Conservation (phyloP, 1,284 basidiomycete species). For the Leccinum pachyderme region DNA sequence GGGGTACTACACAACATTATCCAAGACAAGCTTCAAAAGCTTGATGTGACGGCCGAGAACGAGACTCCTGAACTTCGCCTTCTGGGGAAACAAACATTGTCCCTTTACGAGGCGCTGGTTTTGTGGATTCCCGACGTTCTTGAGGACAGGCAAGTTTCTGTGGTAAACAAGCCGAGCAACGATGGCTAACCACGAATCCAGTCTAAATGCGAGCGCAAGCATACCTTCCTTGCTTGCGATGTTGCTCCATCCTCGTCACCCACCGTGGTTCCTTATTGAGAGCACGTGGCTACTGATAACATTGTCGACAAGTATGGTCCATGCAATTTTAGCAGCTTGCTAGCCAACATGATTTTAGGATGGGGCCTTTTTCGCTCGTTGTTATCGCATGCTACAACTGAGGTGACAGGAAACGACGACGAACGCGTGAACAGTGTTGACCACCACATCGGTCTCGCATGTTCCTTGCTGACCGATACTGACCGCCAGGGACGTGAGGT, state of each 20-base stretch:
- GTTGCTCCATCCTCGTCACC: constrained; percentile 51
- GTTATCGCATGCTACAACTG: constrained; percentile 29
- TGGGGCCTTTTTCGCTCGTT: constrained; percentile 41
- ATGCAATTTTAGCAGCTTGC: constrained; percentile 16
- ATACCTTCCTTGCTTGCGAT: constrained; percentile 42
- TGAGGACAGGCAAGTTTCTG: constrained; percentile 39
- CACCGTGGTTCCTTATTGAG: constrained; percentile 47
- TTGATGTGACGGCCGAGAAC: constrained; percentile 23
- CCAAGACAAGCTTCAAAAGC: constrained; percentile 37
- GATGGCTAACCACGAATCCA: constrained; percentile 20
- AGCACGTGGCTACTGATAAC: constrained; percentile 49
- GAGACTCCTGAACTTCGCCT: constrained; percentile 22
- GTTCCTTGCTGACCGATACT: constrained; percentile 49
- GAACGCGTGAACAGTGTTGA: constrained; percentile 30
- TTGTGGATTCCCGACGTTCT: constrained; percentile 46
- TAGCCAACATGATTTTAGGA: constrained; percentile 32
- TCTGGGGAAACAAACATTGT: constrained; percentile 44
- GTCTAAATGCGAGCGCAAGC: constrained; percentile 41
- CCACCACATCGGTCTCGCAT: constrained; percentile 52
- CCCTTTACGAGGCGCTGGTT: constrained; percentile 52
- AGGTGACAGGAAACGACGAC: constrained; percentile 9
- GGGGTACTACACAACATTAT: constrained; percentile 43
- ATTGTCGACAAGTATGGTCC: constrained; percentile 53
- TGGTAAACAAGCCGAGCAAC: neutral
- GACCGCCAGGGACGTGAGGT: constrained; percentile 45